Evolutionary conservation across 176 grass and related monocot species (phyloP), one percentile per base, ranked within the genome.

Genomic region (Hyparrhenia diplandra): DNA sequence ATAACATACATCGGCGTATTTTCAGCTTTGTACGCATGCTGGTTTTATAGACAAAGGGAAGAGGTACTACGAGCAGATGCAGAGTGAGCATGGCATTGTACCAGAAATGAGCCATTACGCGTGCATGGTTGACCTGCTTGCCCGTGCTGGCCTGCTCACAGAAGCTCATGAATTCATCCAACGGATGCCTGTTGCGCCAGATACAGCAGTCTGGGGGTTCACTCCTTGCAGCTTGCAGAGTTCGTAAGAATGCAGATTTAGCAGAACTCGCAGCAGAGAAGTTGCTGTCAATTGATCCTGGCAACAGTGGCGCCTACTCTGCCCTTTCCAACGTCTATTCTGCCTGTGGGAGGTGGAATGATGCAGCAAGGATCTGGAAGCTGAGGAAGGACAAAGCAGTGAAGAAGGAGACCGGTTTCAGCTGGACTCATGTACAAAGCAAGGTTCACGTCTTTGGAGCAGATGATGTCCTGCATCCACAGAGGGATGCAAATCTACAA

Each of bases 321-420:
- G 92, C 90, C 5, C 84, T 98, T 67, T 90, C 86, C 45, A 98
- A 98, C n/a, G 90, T 94, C 67, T 98, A 98, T 64, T 94, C 95
- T 64, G 92, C 88, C 74, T 94, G 95, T 74, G 95, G 95, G 46
- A 89, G 91, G 78, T 98, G 95, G 95, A 84, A 79, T 34, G 86
- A 84, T 9, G 92, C 92, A 6, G 90, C 92, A 20, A 94, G 83
- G 81, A 64, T 91, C 67, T 94, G 95, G 92, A 98, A 98, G 64
- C 25, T 52, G 49, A 94, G 88, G 84, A 92, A 89, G 86, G 88
- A 98, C 28, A 89, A 67, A 5, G 71, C 75, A 31, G 85, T 94
- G 82, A 98, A 77, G 87, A 98, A 98, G 46, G 95, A 98, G 79
- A 89, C 90, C 11, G 95, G 92, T 36, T 79, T 91, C 79, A 98